phyloP scores from a whole-genome alignment of 2,329 filamentous ascomycete species.

The Davidsoniella australis region DNA sequence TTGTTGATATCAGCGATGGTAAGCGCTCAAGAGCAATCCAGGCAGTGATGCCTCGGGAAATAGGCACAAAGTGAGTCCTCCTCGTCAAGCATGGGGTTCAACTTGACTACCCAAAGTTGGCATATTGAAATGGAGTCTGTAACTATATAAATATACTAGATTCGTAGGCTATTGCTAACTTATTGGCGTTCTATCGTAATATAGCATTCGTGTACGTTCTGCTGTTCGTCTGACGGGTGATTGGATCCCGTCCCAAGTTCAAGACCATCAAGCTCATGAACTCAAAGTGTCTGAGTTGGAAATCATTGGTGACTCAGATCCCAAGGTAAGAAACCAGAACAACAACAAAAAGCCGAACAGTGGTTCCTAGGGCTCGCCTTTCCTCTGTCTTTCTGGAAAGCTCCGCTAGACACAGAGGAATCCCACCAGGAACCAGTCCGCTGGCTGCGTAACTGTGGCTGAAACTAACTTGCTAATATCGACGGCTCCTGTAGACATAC shows the following conservation, averaged over 20 bases:
- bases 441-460: background rate
- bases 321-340: slow-evolving; percentile 40
- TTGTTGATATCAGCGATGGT: slow-evolving; percentile 76
- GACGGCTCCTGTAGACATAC: slow-evolving; percentile 44
- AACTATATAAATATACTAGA: too few species aligned
- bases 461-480: background rate
- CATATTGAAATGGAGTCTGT: background rate
- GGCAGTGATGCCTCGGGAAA: slow-evolving; percentile 55
- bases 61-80: slow-evolving; percentile 50
- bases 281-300: slow-evolving; percentile 54
- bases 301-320: slow-evolving; percentile 60
- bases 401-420: too few species aligned
- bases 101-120: background rate
- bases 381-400: background rate
- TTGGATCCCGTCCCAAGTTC: slow-evolving; percentile 56
- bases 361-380: slow-evolving; percentile 2
- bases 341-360: too few species aligned
- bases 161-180: too few species aligned
- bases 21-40: slow-evolving; percentile 67
- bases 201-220: slow-evolving; percentile 63
- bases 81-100: background rate
- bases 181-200: too few species aligned
- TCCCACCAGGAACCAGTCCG: background rate
- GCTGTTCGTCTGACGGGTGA: slow-evolving; percentile 62
- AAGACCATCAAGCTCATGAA: slow-evolving; percentile 52